Evolutionary conservation across 768 basidiomycete genomes (phyloP), one percentile per base, ranked within the genome.

Genomic region (Trametes maxima): DNA sequence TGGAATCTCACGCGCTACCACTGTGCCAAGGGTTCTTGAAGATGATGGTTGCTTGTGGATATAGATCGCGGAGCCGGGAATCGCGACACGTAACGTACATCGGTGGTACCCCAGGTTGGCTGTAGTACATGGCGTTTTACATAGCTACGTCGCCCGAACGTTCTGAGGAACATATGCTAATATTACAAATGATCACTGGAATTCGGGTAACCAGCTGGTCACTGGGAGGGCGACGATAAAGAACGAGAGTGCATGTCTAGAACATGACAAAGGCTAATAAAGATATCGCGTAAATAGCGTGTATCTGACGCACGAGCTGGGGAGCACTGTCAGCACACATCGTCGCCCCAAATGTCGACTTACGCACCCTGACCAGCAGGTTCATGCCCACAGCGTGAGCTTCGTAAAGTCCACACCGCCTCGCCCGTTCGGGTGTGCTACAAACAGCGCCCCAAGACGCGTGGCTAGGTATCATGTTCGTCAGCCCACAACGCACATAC

Each of bases 361-460:
- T 33, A 43, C 44, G 24, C 61, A 63, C 56, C 62, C 50, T 17
- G 14, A 13, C 46, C 54, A 36, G 53, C 50, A 51, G 35, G 51
- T 21, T 75, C 62, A 79, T 24, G 75, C 79, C 77, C 78, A 78
- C 36, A 79, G 49, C 0, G 78, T 78, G 7, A 79, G 70, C 61
- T 77, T 77, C 61, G 66, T 72, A 57, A 80, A 62, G 59, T 78
- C 76, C 7, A 80, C 66, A 14, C 62, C 69, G n/a, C 68, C 69
- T 8, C 51, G 25, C n/a, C 64, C 62, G 37, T 66, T 65, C 16
- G 63, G 70, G 40, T 68, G 74, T 40, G 73, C 76, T 36, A 79
- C 75, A 54, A 79, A 79, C 19, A 79, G 59, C 8, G 76, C 77
- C 19, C 78, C 78, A 19, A 79, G 60, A n/a, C 75, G 74, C 17